Conservation (phyloP, 1,284 basidiomycete genomes). For the Melampsora americana region DNA sequence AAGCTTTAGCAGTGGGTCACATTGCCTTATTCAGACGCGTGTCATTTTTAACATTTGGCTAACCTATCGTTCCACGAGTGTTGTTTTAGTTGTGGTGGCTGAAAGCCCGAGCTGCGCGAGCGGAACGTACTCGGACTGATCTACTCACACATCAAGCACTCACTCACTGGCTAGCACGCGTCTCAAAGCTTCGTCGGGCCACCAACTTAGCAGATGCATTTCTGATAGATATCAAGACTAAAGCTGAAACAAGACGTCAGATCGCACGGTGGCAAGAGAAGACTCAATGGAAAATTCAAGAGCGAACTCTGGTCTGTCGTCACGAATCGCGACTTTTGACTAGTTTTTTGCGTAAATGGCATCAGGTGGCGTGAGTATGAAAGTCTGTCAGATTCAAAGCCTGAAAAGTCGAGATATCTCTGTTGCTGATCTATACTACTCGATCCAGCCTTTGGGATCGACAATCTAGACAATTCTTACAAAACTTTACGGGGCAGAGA, state of each 20-base stretch:
- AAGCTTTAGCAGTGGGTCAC: background rate
- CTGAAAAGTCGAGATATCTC: background rate
- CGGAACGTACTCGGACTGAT: background rate
- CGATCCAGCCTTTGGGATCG: slow-evolving; percentile 13
- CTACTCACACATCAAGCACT: background rate
- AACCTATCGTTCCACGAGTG: background rate
- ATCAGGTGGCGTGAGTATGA: slow-evolving; percentile 28
- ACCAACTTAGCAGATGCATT: background rate
- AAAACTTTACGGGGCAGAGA: background rate
- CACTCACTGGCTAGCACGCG: slow-evolving; percentile 9
- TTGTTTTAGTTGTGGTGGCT: slow-evolving; percentile 20
- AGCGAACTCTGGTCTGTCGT: background rate
- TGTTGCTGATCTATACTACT: background rate
- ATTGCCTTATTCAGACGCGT: background rate
- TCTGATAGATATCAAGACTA: slow-evolving; percentile 1
- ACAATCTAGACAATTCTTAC: slow-evolving; percentile 8
- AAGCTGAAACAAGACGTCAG: background rate
- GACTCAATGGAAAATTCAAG: slow-evolving; percentile 11
- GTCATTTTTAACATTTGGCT: background rate
- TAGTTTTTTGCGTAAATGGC: slow-evolving; percentile 10
- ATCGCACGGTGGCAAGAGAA: slow-evolving; percentile 22
- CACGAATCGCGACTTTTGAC: background rate
- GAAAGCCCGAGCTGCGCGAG: slow-evolving; percentile 1
- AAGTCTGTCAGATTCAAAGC: background rate
- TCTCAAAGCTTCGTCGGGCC: slow-evolving; percentile 8